Evolutionary conservation across 2,329 filamentous ascomycete species (phyloP), one percentile per base, ranked within the genome.

Genomic region (Neonectria ditissima): DNA sequence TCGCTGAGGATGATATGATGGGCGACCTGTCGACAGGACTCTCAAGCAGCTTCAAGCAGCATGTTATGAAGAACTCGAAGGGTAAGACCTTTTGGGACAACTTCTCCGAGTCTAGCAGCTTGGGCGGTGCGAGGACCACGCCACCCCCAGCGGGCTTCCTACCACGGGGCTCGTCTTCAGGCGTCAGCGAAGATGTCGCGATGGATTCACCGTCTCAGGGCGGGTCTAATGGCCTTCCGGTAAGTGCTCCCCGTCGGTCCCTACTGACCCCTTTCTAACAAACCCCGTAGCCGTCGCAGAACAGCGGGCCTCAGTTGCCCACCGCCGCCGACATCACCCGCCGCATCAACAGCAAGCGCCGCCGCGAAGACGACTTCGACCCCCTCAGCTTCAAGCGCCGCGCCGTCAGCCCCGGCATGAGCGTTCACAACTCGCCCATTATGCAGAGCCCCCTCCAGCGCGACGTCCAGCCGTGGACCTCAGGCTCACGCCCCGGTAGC

Each of bases 361-460:
- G 93, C 22, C 87, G 94, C 59, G 95, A 97, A 66, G 94, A 97
- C 73, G 94, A 97, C 73, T 91, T 97, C 61, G 94, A 98, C 75
- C 91, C 92, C 2, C 86, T 90, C 41, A 92, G 91, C 65, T 94
- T 97, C 82, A 98, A 98, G 80, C 88, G 95, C 16, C 88, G 95
- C 45, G 95, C 95, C 24, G 95, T 98, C 2, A 96, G 92, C 63
- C 95, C 95, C 0, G 93, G 94, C 16, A 90, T 97, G 84, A 97
- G 93, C 76, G 91, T 91, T 2, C 93, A 97, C 73, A 97, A 95
- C 78, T 97, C 92, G 65, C 95, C 95, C 1, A 85, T 97, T 37
- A 87, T 95, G 71, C 93, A 97, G 76, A 95, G 92, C 59, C 93
- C 94, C 1, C 86, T 92, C 68, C 89, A 95, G 75, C 86, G 90